Evolutionary conservation across 179 eudicot species (phyloP).

Genomic region (Pouteria campechiana): DNA sequence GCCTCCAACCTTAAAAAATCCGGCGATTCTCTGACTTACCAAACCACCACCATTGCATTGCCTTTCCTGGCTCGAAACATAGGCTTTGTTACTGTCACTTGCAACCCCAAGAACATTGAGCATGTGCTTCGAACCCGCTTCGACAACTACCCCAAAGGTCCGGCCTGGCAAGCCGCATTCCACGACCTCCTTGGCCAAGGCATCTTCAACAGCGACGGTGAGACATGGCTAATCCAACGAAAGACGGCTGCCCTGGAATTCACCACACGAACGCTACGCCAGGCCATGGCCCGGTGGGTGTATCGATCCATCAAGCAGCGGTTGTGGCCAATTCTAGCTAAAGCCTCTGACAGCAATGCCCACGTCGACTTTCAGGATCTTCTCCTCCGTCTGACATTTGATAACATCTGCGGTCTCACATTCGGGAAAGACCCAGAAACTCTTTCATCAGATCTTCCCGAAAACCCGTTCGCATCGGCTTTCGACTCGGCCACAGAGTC

Average conservation of each 20-base stretch:
- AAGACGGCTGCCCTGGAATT: constrained; percentile 84
- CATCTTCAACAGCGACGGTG: constrained; percentile 76
- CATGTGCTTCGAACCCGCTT: constrained; percentile 67
- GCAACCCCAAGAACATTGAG: constrained; percentile 71
- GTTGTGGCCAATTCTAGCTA: constrained; percentile 52
- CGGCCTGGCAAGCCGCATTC: constrained; percentile 68
- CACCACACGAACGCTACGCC: constrained; percentile 66
- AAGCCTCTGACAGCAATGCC: constrained; percentile 15
- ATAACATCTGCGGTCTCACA: constrained; percentile 75
- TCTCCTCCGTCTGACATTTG: constrained; percentile 58
- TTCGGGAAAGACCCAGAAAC: constrained; percentile 83
- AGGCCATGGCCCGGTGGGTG: constrained; percentile 85
- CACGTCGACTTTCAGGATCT: constrained; percentile 57
- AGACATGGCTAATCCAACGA: constrained; percentile 72
- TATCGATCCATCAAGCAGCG: constrained; percentile 63
- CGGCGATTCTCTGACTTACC: constrained; percentile 55
- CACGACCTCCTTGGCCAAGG: constrained; percentile 80
- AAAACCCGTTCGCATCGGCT: constrained; percentile 55
- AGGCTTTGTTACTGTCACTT: constrained; percentile 71
- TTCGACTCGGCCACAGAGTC: constrained; percentile 72
- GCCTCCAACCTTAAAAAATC: constrained; percentile 41
- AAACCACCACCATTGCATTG: constrained; percentile 57
- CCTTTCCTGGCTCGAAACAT: constrained; percentile 60
- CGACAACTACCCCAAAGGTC: constrained; percentile 84
- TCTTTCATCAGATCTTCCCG: constrained; percentile 44